Evolutionary conservation across 768 basidiomycete species (phyloP), one percentile per base, ranked within the genome.

Genomic region (Russula emetica): DNA sequence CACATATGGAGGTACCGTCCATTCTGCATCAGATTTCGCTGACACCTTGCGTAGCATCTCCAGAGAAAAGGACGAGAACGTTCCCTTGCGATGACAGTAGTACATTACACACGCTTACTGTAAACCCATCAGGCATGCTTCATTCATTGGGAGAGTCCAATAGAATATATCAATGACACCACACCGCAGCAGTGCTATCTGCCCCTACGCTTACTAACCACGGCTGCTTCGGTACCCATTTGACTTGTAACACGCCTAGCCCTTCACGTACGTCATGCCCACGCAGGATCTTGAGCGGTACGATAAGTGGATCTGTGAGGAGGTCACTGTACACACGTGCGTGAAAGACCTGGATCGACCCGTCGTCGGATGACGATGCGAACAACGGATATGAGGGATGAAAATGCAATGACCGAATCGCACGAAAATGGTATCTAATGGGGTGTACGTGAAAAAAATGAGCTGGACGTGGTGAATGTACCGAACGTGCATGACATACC

Each of bases 341-440:
- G 75, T 99, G 97, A 85, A 99, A 98, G 69, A 99, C 79, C 74
- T 98, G 96, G 69, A 98, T 92, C 47, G 92, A 87, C 32, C 97
- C 97, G 75, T 98, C 97, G 74, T 99, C 97, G 26, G 94, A 95
- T 49, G 93, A 91, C 7, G 93, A 95, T 13, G 94, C 94, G 74
- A 99, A 98, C 26, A 99, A 84, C 30, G 97, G 97, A 76, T 96
- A 94, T 51, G 85, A 85, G 20, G 93, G 91, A 73, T 97, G 95
- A 82, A 96, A 99, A 64, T 90, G 86, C 56, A 98, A 79, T 11
- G 92, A 90, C 61, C 97, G 91, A 63, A 99, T 89, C 28, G 97
- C 97, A 66, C 90, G 88, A 5, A 90, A 79, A 76, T 99, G 97
- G 74, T 98, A 98, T 65, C 94, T 96, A 72, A 22, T 49, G 53